These are phyloP conservation scores for Hymenoscyphus occultus DNA, from an alignment of 2,329 filamentous ascomycete species.

Conservation along the genomic window DNA sequence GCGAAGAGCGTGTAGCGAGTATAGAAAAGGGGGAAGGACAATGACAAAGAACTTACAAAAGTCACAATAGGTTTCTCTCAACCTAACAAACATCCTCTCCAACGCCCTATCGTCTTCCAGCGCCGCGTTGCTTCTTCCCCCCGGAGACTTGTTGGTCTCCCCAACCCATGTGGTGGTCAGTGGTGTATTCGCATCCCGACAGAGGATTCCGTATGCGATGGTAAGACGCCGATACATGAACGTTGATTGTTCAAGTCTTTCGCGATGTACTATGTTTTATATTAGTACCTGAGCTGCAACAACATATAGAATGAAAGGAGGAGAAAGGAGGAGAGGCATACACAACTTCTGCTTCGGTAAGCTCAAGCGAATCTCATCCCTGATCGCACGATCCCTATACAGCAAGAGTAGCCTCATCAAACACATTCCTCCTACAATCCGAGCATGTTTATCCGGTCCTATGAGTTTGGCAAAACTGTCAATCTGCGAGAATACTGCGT, in stretches of 20 bases:
- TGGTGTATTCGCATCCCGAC: slow-evolving; percentile 21
- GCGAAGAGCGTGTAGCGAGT: neutral
- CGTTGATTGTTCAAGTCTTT: slow-evolving; percentile 18
- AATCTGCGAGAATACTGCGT: slow-evolving; percentile 19
- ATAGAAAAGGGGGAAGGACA: neutral
- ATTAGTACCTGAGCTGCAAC: neutral
- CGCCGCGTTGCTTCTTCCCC: neutral
- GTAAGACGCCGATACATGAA: slow-evolving; percentile 24
- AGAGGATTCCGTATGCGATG: slow-evolving; percentile 20
- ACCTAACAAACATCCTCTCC: slow-evolving; percentile 10
- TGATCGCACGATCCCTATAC: slow-evolving; percentile 21
- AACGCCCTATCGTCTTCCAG: slow-evolving; percentile 10
- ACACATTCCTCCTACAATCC: slow-evolving; percentile 23
- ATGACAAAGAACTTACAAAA: slow-evolving; percentile 15
- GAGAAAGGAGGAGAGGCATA: neutral
- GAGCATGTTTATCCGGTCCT: slow-evolving; percentile 16
- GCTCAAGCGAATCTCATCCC: slow-evolving; percentile 20
- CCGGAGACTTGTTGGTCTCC: slow-evolving; percentile 7
- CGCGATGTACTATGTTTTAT: slow-evolving; percentile 17
- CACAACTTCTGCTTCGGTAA: slow-evolving; percentile 19
- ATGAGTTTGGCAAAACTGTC: slow-evolving; percentile 20
- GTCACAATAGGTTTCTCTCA: slow-evolving; percentile 14
- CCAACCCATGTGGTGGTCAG: slow-evolving; percentile 20
- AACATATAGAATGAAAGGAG: neutral
- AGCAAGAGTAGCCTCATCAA: slow-evolving; percentile 22